Evolutionary conservation across 106 monocot genomes (phyloP), one percentile per base, ranked within the genome.

Genomic region (Cymbidium sinense): DNA sequence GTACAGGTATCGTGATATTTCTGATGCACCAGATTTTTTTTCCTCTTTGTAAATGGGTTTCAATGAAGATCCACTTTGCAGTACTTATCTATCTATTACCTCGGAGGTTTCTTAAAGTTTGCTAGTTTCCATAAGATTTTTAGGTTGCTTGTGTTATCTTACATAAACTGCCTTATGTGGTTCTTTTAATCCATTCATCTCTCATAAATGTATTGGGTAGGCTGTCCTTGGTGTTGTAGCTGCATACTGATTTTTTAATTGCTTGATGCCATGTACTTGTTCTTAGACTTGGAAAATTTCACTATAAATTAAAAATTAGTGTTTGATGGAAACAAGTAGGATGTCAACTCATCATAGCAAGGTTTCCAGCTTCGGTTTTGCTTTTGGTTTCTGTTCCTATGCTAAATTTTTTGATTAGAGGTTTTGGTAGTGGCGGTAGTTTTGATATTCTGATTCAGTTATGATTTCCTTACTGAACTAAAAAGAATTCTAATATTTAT

Each of bases 1-100:
- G 99, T 93, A 79, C 91, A 98, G 98, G 98, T 94, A 61, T 77
- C 39, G 17, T 73, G 50, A 52, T 36, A 52, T 51, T 25, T 71
- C 20, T 21, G 21, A 67, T 31, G 31, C 30, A 67, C 13, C n/a
- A 30, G 4, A 17, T 13, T 33, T 33, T 67, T 64, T 64, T 64
- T 64, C 33, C 13, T 67, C 31, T 30, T 67, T 33, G 31, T 67
- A 3, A 30, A 8, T 8, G 13, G 15, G 31, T 0, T 67, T 58
- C 21, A 30, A 33, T 67, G 67, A 67, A 18, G 31, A 33, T 28
- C n/a, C 37, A 37, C 37, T 71, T 71, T 36, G 31, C 71, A 13
- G 41, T 41, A 0, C 28, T 5, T 64, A 64, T 23, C 64, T 64
- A 25, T 28, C 64, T 27, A 25, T 64, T 64, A 64, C n/a, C n/a